Base-by-base conservation (phyloP, 768 basidiomycete species). In the Neoboletus magnificus region DNA sequence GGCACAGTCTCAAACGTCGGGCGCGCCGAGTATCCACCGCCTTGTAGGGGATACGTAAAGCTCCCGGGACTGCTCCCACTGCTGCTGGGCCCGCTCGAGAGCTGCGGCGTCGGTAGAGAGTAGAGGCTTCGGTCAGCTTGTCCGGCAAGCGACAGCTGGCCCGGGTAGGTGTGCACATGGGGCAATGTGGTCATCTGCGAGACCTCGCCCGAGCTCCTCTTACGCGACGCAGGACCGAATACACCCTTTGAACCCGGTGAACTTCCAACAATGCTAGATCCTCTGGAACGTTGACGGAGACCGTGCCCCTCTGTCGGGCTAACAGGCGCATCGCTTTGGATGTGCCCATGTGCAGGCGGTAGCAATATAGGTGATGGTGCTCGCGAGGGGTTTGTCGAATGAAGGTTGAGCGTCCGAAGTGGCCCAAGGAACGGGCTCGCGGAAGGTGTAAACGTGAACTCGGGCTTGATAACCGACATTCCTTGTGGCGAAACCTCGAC, bases 371-470 rank as follows among this genome's bases (percentile, higher is more conserved):
- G 87, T 4, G 85, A 86, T 1, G 89, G 86, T 0, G 86, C 88
- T 44, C 88, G 81, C 12, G 85, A 87, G 0, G 84, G 82, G 49
- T 81, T 80, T 3, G 85, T 74, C 1, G 85, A 86, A 63, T 89
- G 87, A 42, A 91, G 81, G 62, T 89, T 85, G 55, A 92, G 79
- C 7, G 85, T 86, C 51, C 86, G 80, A 60, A 92, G 72, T 2
- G 88, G 87, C 0, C 86, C 89, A 22, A 92, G 80, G 78, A 92
- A 91, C 1, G 89, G 89, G 56, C 86, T 88, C 2, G 88, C 85
- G 20, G 84, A 86, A 1, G 89, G 89, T 1, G 89, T 90, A 62
- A 79, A 76, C 5, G 70, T 56, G 63, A 76, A 71, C 47, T 76
- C 77, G 23, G 71, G 60, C 41, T 68, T 71, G 52, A 62, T 50